These are phyloP conservation scores for Colletotrichum magnum DNA, from an alignment of 2,329 filamentous ascomycete species.

Conservation along the genomic window DNA sequence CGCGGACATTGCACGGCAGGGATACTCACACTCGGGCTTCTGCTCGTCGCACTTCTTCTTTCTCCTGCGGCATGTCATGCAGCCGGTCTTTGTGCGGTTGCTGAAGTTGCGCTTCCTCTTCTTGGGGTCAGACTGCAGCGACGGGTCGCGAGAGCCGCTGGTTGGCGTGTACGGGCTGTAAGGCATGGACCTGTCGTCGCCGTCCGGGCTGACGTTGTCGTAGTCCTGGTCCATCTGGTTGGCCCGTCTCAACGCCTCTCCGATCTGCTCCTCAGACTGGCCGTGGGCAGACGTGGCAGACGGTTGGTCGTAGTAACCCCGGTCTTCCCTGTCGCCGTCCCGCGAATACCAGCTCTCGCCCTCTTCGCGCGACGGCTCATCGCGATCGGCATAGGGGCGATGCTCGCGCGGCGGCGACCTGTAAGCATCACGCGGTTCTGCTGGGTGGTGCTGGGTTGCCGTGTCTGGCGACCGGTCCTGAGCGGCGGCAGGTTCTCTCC, in stretches of 20 bases:
- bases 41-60: slow-evolving; percentile 99
- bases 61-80: slow-evolving; percentile 88
- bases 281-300: slow-evolving; percentile 61
- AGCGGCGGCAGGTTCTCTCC: slow-evolving; percentile 50
- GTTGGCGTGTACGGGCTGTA: slow-evolving; percentile 58
- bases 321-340: slow-evolving; percentile 61
- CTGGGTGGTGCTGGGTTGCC: slow-evolving; percentile 47
- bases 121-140: slow-evolving; percentile 73
- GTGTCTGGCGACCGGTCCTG: slow-evolving; percentile 54
- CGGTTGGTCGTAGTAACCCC: slow-evolving; percentile 61
- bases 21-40: slow-evolving; percentile 88
- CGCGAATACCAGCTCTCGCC: slow-evolving; percentile 65
- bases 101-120: slow-evolving; percentile 88
- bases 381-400: slow-evolving; percentile 60
- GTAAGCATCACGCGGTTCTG: slow-evolving; percentile 59
- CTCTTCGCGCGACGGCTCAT: slow-evolving; percentile 55
- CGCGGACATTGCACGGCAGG: neutral
- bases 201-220: slow-evolving; percentile 67
- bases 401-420: slow-evolving; percentile 61
- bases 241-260: slow-evolving; percentile 60
- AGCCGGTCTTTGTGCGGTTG: slow-evolving; percentile 96
- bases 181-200: slow-evolving; percentile 61
- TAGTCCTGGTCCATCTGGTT: slow-evolving; percentile 65
- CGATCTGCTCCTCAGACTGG: slow-evolving; percentile 65
- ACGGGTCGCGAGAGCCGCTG: slow-evolving; percentile 58